Conservation (phyloP, 805 yeast species). For the Candida quercuum region DNA sequence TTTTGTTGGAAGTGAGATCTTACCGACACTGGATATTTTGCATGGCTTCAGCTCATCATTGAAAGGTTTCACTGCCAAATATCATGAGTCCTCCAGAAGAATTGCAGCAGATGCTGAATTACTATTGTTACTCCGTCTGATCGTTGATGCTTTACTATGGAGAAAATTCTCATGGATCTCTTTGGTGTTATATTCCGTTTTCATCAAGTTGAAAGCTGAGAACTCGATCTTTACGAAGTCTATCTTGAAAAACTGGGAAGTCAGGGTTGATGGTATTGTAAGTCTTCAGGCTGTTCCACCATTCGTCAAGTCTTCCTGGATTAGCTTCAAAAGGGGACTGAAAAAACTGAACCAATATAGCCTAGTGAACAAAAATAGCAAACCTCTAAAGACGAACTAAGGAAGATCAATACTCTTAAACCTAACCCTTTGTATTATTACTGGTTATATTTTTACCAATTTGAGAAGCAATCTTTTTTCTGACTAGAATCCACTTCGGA, state of each 20-base stretch:
- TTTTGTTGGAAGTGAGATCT: conserved; percentile 56
- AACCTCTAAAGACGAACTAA: no score
- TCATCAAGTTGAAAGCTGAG: conserved; percentile 75
- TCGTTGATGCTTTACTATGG: conserved; percentile 54
- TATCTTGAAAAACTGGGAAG: conserved; percentile 64
- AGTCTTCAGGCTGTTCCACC: conserved; percentile 51
- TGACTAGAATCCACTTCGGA: no score
- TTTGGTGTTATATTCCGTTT: conserved; percentile 48
- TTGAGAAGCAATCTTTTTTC: no score
- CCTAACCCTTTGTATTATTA: no score
- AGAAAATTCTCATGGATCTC: conserved; percentile 58
- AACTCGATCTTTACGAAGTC: conserved; percentile 67
- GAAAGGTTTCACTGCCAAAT: conserved; percentile 40
- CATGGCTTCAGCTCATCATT: conserved; percentile 26
- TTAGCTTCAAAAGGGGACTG: conserved; percentile 33
- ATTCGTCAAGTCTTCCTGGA: conserved; percentile 43
- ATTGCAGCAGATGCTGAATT: conserved; percentile 59
- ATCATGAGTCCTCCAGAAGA: conserved; percentile 55
- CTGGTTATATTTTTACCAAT: no score
- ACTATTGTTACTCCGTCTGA: conserved; percentile 31
- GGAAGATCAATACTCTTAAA: no score
- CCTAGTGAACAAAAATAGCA: neutral
- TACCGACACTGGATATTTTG: conserved; percentile 48
- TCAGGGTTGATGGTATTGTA: conserved; percentile 53
- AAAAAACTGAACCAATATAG: conserved; percentile 7